Conservation (phyloP, 2,329 filamentous ascomycete genomes). For the Parascedosporium putredinis region DNA sequence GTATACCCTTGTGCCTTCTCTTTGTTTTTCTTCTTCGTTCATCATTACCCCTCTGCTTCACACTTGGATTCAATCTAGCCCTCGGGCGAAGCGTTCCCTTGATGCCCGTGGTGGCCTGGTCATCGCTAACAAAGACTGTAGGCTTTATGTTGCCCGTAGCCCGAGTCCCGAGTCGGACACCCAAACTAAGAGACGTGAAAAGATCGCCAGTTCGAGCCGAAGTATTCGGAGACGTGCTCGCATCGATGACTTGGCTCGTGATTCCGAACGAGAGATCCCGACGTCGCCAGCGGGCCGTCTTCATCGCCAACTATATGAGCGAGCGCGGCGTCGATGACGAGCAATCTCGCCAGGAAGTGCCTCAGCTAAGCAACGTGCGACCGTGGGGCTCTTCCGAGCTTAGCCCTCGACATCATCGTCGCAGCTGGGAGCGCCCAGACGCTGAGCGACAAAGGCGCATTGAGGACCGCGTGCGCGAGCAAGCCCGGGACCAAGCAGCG, state of each 20-base stretch:
- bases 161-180: neutral
- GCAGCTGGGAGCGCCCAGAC: neutral
- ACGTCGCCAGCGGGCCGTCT: constrained; percentile 1
- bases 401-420: neutral
- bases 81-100: too few relatives aligned
- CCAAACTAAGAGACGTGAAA: constrained; percentile 2
- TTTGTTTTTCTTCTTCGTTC: neutral
- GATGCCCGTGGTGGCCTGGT: too few relatives aligned
- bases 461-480: neutral
- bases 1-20: neutral
- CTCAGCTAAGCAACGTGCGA: neutral
- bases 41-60: neutral
- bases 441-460: neutral
- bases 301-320: constrained; percentile 5
- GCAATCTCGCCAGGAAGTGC: neutral
- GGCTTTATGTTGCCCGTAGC: constrained; percentile 4
- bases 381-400: neutral
- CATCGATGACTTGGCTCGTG: neutral
- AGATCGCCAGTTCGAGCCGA: constrained; percentile 1
- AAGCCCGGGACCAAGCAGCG: neutral
- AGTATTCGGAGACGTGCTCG: constrained; percentile 7
- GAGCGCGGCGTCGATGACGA: constrained; percentile 5
- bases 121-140: neutral
- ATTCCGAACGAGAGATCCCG: constrained; percentile 1
- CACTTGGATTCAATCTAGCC: too few relatives aligned